A percentile compares a stretch with the other conserved stretches of the same genome.
These are phyloP conservation scores for Xylaria sp. DNA, from an alignment of 495 filamentous ascomycete species.

Conservation along the genomic window DNA sequence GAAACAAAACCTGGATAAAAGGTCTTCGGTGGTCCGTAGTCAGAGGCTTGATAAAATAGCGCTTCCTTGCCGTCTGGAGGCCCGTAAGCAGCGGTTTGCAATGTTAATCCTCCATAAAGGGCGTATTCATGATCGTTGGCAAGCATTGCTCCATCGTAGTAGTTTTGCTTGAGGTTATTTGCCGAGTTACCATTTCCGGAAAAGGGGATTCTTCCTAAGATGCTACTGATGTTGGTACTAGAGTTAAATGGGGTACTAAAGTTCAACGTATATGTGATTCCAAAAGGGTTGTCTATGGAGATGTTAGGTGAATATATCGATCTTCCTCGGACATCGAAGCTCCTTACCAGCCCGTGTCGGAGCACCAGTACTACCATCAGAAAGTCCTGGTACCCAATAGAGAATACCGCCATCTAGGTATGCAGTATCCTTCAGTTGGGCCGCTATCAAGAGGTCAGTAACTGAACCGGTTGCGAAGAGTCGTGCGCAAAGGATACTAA, in stretches of 20 bases:
- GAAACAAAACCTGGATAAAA: constrained; percentile 53
- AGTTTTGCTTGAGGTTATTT: constrained; percentile 67
- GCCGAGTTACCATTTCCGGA: constrained; percentile 48
- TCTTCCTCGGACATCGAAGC: constrained; percentile 5
- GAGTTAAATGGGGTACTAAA: constrained; percentile 66
- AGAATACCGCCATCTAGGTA: constrained; percentile 72
- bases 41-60: constrained; percentile 58
- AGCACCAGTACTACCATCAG: constrained; percentile 41
- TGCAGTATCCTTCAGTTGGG: constrained; percentile 66
- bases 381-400: constrained; percentile 54
- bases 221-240: constrained; percentile 56
- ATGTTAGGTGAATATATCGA: constrained; percentile 21
- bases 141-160: constrained; percentile 69
- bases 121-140: constrained; percentile 68
- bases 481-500: background rate
- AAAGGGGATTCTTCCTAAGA: constrained; percentile 57
- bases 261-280: constrained; percentile 61
- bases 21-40: constrained; percentile 50
- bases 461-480: background rate
- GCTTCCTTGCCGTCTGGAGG: constrained; percentile 47
- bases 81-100: constrained; percentile 27
- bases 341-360: constrained; percentile 46
- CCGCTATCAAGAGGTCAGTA: constrained; percentile 48
- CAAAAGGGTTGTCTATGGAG: constrained; percentile 51
- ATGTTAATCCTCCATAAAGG: constrained; percentile 56